Evolutionary conservation across 2,329 filamentous ascomycete species (phyloP), one percentile per base, ranked within the genome.

Genomic region (Epichloe coenophiala): DNA sequence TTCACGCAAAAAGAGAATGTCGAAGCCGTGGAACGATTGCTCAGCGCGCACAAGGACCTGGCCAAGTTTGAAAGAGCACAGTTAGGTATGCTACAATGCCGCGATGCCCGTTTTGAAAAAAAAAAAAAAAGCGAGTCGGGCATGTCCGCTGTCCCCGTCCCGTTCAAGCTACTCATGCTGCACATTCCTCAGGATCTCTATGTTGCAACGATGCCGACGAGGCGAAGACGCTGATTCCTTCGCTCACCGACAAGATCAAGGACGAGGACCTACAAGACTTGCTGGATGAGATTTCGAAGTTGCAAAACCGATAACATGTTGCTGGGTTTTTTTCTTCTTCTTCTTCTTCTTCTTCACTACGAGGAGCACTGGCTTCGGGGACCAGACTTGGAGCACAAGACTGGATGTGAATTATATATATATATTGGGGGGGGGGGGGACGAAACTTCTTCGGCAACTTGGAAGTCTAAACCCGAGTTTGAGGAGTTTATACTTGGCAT

Each of bases 1-100:
- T 97, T 97, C 77, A 95, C 95, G 71, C 83, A 90, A 61, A 89
- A 91, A 66, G 88, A 95, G 67, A 93, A 93, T 58, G 86, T 95
- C 63, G 87, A 95, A 70, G 87, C 88, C n/a, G 88, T 97, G 35
- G 89, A 95, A 69, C 81, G 88, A 53, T 73, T 96, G 59, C 77
- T 96, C 56, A 86, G 86, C 58, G 79, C 84, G 52, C 85, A 88
- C 63, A 80, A 81, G 56, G 81, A 88, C 64, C 73, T 98, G 59
- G 86, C 88, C 61, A 86, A 89, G 66, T 97, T 97, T 65, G 93
- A 98, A 76, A 81, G 88, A 61, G 90, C 88, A 43, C 88, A 96
- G 71, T 75, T 97, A 56, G 91, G 89, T 90, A 73, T 53, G 75
- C 45, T 31, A 17, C 49, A 13, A 42, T 11, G 27, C 27, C 27